Base-by-base conservation (phyloP, 805 yeast species). In the Pichia gijzeniarum region DNA sequence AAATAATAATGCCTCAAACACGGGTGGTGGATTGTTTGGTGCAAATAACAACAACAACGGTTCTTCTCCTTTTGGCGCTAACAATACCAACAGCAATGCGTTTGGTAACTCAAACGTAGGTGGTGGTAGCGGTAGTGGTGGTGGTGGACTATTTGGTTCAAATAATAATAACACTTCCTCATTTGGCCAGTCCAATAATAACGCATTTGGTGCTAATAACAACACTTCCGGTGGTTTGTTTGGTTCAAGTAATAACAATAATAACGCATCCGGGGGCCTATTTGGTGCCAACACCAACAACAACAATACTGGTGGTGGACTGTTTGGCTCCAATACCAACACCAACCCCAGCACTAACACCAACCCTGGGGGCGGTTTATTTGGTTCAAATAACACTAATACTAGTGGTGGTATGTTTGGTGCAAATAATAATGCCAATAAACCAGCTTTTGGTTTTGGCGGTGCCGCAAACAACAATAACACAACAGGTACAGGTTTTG, bases 161-260 rank as follows among this genome's bases (percentile, higher is more conserved):
- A 37, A 33, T 19, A 40, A 40, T 18, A 40, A 35, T 17, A 39
- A 45, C 30, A 50, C 53, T 31, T 41, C 62, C 6, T 58, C 63
- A 38, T 64, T 62, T 48, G 67, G 70, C 1, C 56, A 56, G 4
- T 53, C 57, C 5, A 47, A 38, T 25, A 47, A 38, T 21, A 47
- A 43, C 25, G 56, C 73, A 21, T 74, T 76, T 57, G 53, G 53
- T 40, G 51, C 52, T 35, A 52, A 43, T 31, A 46, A 62, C 40
- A 65, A 63, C 2, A 49, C 54, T 3, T 47, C 52, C 14, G 52
- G 62, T 30, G 72, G 41, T 35, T 18, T 20, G 43, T 72, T 69
- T 58, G 70, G 72, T 18, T 45, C 48, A 5, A 61, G 51, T 52
- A 52, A 60, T 48, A 62, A 53, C 52, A 51, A 42, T 22, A 41